Conservation (phyloP, 768 basidiomycete species). For the Amanita muscaria region DNA sequence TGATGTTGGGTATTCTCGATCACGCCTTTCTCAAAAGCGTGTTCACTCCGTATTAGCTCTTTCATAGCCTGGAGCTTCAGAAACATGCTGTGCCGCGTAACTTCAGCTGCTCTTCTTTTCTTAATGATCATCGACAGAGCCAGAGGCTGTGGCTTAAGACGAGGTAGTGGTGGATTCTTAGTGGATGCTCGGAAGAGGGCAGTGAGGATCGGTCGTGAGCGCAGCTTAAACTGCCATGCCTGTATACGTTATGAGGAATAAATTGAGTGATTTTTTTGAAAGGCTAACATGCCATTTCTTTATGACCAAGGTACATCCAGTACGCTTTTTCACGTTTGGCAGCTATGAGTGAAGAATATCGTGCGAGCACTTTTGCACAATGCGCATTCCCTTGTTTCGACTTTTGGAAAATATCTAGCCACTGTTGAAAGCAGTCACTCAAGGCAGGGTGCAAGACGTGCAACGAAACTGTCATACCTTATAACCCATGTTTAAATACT, state of each 20-base stretch:
- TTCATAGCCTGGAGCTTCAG: slow-evolving; percentile 22
- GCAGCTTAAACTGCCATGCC: slow-evolving; percentile 49
- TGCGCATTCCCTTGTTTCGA: slow-evolving; percentile 47
- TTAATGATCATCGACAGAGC: slow-evolving; percentile 65
- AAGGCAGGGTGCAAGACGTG: not conserved
- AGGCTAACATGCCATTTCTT: slow-evolving; percentile 38
- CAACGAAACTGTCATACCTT: slow-evolving; percentile 33
- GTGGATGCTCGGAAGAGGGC: slow-evolving; percentile 61
- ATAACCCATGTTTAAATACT: slow-evolving; percentile 42
- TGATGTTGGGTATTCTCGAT: slow-evolving; percentile 1
- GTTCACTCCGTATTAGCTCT: slow-evolving; percentile 26
- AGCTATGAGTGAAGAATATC: slow-evolving; percentile 53
- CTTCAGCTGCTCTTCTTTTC: slow-evolving; percentile 28
- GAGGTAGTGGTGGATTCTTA: slow-evolving; percentile 65
- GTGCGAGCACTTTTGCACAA: slow-evolving; percentile 34
- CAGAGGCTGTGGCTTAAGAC: slow-evolving; percentile 70
- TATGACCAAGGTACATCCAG: slow-evolving; percentile 36
- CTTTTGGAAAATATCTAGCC: slow-evolving; percentile 45
- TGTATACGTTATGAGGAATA: slow-evolving; percentile 17
- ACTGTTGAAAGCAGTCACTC: slow-evolving; percentile 28
- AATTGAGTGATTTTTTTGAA: not conserved
- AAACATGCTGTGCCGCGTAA: slow-evolving; percentile 32
- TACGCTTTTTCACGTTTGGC: slow-evolving; percentile 39
- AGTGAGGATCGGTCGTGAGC: slow-evolving; percentile 59
- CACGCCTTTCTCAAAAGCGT: slow-evolving; percentile 26